Evolutionary conservation across 2,329 filamentous ascomycete genomes (phyloP), one percentile per base, ranked within the genome.

Genomic region (Dactylellina cionopaga): DNA sequence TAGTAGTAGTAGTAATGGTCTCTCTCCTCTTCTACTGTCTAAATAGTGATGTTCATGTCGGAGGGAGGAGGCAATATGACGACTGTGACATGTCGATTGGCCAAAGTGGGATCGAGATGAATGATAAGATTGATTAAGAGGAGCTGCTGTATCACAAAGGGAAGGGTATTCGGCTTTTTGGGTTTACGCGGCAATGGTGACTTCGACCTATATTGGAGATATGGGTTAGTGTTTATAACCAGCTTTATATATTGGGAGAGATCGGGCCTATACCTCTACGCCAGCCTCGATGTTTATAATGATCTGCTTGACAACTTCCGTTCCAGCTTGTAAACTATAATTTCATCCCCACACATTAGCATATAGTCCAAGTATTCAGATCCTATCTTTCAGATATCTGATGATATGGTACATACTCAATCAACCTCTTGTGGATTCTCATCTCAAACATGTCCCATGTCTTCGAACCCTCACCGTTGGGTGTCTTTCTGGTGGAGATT

Each of bases 361-460:
- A n/a, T n/a, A n/a, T n/a, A n/a, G n/a, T n/a, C n/a, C n/a, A n/a
- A n/a, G n/a, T n/a, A n/a, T n/a, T n/a, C n/a, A n/a, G n/a, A n/a
- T n/a, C n/a, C n/a, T n/a, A n/a, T n/a, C n/a, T n/a, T n/a, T n/a
- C n/a, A n/a, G 22, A 2, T n/a, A n/a, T n/a, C n/a, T n/a, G n/a
- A n/a, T n/a, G 37, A 43, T 33, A 22, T 17, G 10, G 24, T 54
- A 2, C 88, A 80, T 82, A 91, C 88, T 96, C 93, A 82, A 97
- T 97, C 81, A 97, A 87, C 79, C 93, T 91, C 90, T 97, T 97
- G 89, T 97, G 92, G 83, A 97, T 96, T 86, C 94, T 90, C 92
- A 99, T 96, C 90, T 99, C 94, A 84, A 87, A 99, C 84, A 87
- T 89, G 83, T 98, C 95, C 95, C 95, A 99, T 82, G 95, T 99